These are phyloP conservation scores for Ophiobolus disseminans DNA, from an alignment of 2,329 filamentous ascomycete genomes.

Conservation along the genomic window DNA sequence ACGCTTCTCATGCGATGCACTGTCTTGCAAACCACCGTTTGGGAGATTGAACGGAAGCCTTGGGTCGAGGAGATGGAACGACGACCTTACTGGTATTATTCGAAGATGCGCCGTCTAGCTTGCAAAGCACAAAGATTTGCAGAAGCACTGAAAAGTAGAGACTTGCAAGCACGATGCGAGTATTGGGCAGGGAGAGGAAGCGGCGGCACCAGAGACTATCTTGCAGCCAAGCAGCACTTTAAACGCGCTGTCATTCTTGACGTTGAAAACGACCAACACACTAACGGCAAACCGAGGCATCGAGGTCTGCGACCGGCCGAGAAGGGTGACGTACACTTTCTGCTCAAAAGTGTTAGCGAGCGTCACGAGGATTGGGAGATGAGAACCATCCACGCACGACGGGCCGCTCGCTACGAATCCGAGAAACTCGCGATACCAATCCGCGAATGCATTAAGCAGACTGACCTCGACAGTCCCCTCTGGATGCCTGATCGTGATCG, in stretches of 20 bases:
- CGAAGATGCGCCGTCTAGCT: conserved; percentile 7
- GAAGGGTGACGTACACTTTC: conserved; percentile 11
- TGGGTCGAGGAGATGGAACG: not conserved
- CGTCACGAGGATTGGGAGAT: not conserved
- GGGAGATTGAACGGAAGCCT: conserved; percentile 2
- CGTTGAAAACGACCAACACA: not conserved
- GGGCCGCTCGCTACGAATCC: not conserved
- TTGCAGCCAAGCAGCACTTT: conserved; percentile 15
- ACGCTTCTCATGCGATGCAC: conserved; percentile 22
- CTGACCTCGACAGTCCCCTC: not conserved
- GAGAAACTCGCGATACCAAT: not conserved
- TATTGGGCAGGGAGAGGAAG: conserved; percentile 29
- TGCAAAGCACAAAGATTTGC: conserved; percentile 15
- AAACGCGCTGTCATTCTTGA: conserved; percentile 13
- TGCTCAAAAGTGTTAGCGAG: conserved; percentile 5
- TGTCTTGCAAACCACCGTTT: conserved; percentile 10
- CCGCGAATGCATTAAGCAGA: not conserved
- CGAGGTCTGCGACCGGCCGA: conserved; percentile 10
- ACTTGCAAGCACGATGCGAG: conserved; percentile 22
- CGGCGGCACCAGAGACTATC: conserved; percentile 13
- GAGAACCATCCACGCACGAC: not conserved
- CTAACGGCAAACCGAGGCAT: not conserved
- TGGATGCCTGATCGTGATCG: conserved; percentile 9
- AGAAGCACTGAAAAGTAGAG: conserved; percentile 9
- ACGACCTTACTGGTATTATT: not conserved